phyloP scores from a whole-genome alignment of 2,329 filamentous ascomycete species.

The Calycina marina region DNA sequence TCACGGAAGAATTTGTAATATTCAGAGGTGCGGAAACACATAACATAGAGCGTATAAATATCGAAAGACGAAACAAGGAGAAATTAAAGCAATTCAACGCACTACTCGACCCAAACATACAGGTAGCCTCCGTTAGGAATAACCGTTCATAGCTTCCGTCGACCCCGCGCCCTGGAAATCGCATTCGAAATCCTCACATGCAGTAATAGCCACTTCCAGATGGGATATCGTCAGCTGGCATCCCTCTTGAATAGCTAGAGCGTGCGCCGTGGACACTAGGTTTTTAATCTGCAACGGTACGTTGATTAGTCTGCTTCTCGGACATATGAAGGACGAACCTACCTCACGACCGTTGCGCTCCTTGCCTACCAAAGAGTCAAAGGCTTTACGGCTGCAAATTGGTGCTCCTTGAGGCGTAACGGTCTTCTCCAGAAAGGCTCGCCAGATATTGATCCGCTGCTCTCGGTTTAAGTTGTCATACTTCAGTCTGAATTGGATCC shows the following conservation, averaged over 20 bases:
- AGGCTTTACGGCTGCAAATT: not conserved
- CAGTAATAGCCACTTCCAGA: not conserved
- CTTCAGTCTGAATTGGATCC: constrained; percentile 10
- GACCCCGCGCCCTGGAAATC: not conserved
- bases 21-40: too few species aligned
- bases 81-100: not conserved
- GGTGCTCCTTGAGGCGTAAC: not conserved
- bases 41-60: not conserved
- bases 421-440: not conserved
- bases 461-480: constrained; percentile 8
- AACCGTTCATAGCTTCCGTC: not conserved
- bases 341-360: constrained; percentile 1
- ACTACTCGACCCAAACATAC: not conserved
- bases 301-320: not conserved
- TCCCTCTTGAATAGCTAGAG: not conserved
- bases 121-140: not conserved
- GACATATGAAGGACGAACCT: not conserved
- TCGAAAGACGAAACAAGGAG: not conserved
- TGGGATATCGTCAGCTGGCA: not conserved
- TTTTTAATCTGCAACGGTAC: not conserved
- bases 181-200: not conserved
- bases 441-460: constrained; percentile 4
- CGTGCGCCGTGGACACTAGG: not conserved
- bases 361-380: not conserved
- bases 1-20: too few species aligned